Conservation (phyloP, 345 rosid genomes). For the Eucalyptus pumila region DNA sequence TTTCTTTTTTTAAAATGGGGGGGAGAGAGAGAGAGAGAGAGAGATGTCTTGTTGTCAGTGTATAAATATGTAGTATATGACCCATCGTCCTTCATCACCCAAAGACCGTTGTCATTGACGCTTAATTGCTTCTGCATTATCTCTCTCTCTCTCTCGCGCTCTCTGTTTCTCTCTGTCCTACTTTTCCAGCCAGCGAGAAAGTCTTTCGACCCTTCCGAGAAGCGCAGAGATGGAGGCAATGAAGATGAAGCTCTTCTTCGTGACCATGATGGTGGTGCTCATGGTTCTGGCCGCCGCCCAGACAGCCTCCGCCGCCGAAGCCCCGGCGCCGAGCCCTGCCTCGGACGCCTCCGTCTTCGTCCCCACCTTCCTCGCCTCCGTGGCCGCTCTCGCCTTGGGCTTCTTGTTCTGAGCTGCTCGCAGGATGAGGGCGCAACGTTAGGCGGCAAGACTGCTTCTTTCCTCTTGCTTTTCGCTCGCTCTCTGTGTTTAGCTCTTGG, state of each 20-base stretch:
- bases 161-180: background rate
- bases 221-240: background rate
- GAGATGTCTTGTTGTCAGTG: background rate
- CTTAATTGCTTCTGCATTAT: background rate
- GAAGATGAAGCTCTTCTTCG: slow-evolving; percentile 1
- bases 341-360: background rate
- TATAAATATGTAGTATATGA: background rate
- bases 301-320: background rate
- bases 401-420: background rate
- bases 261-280: background rate
- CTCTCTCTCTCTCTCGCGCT: background rate
- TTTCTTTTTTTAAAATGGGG: background rate
- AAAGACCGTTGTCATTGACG: background rate
- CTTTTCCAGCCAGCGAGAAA: background rate
- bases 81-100: background rate
- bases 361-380: slow-evolving; percentile 3
- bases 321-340: slow-evolving; percentile 11
- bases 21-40: background rate
- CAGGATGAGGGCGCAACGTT: background rate
- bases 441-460: background rate
- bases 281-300: background rate
- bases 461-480: background rate
- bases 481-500: background rate
- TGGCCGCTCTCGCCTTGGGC: slow-evolving; percentile 1
- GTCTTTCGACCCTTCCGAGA: background rate